Percentiles rank a stretch among this genome's conserved stretches.
Conservation (phyloP, 176 grass and related monocot species). For the Bonia amplexicaulis region DNA sequence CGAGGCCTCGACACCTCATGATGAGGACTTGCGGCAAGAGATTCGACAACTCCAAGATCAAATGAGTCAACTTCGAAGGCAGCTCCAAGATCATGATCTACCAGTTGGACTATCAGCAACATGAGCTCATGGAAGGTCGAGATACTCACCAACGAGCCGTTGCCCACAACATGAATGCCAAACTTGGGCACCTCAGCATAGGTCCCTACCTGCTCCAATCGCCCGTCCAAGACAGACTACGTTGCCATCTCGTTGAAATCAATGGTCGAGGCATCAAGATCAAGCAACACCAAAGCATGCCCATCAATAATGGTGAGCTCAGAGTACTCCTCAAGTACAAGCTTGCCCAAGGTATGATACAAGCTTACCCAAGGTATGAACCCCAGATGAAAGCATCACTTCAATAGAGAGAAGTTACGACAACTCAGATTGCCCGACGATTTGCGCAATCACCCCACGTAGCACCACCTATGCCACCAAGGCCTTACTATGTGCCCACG, state of each 20-base stretch:
- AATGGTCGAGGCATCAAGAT: neutral
- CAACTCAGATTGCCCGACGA: rapidly evolving
- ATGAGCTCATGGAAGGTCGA: rapidly evolving
- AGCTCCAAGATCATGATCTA: neutral
- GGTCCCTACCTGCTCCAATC: too few species aligned
- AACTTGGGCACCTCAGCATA: neutral
- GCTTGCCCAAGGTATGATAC: too few species aligned
- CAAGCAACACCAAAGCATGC: too few species aligned
- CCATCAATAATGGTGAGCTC: too few species aligned
- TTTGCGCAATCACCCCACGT: too few species aligned
- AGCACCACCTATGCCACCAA: too few species aligned
- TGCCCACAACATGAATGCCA: neutral
- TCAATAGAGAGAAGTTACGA: too few species aligned
- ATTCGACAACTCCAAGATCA: neutral
- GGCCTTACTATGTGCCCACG: neutral
- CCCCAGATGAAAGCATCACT: too few species aligned
- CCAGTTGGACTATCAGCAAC: too few species aligned
- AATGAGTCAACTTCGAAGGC: neutral
- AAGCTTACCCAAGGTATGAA: too few species aligned
- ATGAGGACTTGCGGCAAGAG: neutral
- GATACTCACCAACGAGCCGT: neutral
- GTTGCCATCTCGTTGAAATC: neutral
- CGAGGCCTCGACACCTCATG: neutral
- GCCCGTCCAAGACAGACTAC: too few species aligned
- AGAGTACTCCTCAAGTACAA: too few species aligned